phyloP scores from a whole-genome alignment of 2,329 filamentous ascomycete genomes.

The Colletotrichum orchidophilum region DNA sequence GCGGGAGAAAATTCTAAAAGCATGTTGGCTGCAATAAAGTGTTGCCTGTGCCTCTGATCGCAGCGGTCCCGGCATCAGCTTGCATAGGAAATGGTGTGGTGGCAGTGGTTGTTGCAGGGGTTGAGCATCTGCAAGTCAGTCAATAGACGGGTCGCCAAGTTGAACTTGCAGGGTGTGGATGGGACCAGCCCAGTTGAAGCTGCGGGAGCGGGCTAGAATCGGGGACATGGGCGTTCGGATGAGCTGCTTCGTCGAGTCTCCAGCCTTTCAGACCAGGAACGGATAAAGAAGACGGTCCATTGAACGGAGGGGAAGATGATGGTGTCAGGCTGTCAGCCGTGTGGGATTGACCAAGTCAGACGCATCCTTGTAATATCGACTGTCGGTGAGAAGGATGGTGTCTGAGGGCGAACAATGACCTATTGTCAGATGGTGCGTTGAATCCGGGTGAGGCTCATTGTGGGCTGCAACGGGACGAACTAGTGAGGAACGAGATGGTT shows the following conservation, averaged over 20 bases:
- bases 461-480: background rate
- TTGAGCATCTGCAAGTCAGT: constrained; percentile 26
- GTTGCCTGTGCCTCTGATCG: constrained; percentile 10
- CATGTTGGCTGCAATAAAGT: background rate
- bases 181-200: constrained; percentile 24
- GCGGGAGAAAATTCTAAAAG: background rate
- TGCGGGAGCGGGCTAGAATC: constrained; percentile 3
- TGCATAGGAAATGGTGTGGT: constrained; percentile 25
- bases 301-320: constrained; percentile 8
- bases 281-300: constrained; percentile 1
- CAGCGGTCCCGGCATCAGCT: constrained; percentile 18
- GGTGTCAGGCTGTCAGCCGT: constrained; percentile 29
- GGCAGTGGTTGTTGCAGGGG: constrained; percentile 33
- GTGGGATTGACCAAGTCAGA: constrained; percentile 17
- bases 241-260: constrained; percentile 3
- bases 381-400: background rate
- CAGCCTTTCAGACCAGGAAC: constrained; percentile 10
- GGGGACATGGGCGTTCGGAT: constrained; percentile 1
- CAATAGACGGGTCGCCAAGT: constrained; percentile 32
- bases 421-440: background rate
- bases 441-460: background rate
- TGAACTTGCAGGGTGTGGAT: constrained; percentile 16
- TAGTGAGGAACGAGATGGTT: background rate
- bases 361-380: constrained; percentile 8
- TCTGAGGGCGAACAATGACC: background rate